Evolutionary conservation across 176 grass and related monocot species (phyloP), one percentile per base, ranked within the genome.

Genomic region (Phyllostachys edulis): DNA sequence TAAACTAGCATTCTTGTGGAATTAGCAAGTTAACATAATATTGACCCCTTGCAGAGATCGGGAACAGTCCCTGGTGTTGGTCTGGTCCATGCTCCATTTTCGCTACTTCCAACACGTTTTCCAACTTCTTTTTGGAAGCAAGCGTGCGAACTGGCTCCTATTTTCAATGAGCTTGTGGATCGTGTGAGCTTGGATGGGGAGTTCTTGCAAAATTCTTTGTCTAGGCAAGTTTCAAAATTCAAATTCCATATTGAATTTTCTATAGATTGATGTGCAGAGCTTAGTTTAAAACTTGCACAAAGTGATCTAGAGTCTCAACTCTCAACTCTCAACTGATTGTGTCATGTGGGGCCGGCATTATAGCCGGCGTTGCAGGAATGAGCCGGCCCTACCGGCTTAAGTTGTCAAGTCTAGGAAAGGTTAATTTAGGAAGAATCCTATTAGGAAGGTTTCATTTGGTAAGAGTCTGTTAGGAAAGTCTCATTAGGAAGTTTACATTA

Each of bases 151-250:
- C 45, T 98, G 71, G 92, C 92, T 66, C 90, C 92, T 39, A 90
- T 95, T 67, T 95, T 98, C 79, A 98, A 93, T 80, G 92, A 94
- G 63, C 85, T 98, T 54, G 95, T 95, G 5, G 95, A 98, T 88
- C 90, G 95, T 63, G 91, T 95, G 60, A 98, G 95, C 80, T 90
- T 94, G 84, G 92, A 98, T 85, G 92, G 87, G 29, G 64, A 91
- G 16, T 98, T 98, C 79, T 73, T 98, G 70, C 95, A 98, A 63
- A 81, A 84, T 71, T 89, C 90, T 79, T 86, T 98, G 83, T 94
- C 95, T 61, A 93, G 88, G 95, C 88, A 84, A 80, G 76, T 50
- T 66, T 76, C 60, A 32, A 46, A 64, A 44, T 66, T 76, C 60
- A 32, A 46, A 64, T 45, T 81, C 13, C 50, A 39, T 29, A 16